These are phyloP conservation scores for Globisporangium paddicum DNA, from an alignment of 352 stramenopile species.

Conservation along the genomic window DNA sequence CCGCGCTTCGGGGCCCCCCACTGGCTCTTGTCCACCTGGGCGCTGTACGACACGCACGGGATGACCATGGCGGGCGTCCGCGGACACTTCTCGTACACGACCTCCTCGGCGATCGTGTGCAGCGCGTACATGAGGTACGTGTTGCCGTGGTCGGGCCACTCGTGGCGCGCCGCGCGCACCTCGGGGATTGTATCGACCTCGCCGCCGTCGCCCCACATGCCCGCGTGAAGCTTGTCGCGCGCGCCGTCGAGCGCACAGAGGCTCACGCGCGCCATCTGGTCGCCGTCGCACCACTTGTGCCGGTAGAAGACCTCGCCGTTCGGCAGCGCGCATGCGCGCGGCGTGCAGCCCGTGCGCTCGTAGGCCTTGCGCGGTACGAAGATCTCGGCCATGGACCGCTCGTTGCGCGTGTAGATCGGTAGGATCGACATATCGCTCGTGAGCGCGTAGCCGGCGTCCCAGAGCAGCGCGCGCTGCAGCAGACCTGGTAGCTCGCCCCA, in stretches of 20 bases:
- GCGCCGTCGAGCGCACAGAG: constrained; percentile 51
- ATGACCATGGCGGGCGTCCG: constrained; percentile 48
- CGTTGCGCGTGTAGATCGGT: constrained; percentile 58
- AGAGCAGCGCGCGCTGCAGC: constrained; percentile 60
- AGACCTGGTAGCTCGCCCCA: constrained; percentile 51
- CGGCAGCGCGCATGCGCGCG: constrained; percentile 20
- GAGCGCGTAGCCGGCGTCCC: constrained; percentile 61
- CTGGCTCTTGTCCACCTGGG: constrained; percentile 21
- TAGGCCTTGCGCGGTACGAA: constrained; percentile 54
- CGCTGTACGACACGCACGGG: constrained; percentile 43
- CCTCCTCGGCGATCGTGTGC: constrained; percentile 37
- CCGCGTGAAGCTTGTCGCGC: constrained; percentile 27
- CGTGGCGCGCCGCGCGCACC: constrained; percentile 48
- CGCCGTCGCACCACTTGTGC: constrained; percentile 35
- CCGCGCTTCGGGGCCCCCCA: constrained; percentile 37
- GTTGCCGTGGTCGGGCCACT: constrained; percentile 24
- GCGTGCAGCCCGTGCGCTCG: constrained; percentile 38
- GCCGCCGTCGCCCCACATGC: constrained; percentile 60
- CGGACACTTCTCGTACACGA: constrained; percentile 47
- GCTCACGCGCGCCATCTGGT: constrained; percentile 32
- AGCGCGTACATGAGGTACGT: constrained; percentile 53
- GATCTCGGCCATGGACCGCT: constrained; percentile 63
- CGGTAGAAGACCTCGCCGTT: constrained; percentile 33
- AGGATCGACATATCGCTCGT: constrained; percentile 25
- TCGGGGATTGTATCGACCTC: constrained; percentile 41